Base-by-base conservation (phyloP, 2,329 filamentous ascomycete genomes). In the Fusarium compactum region DNA sequence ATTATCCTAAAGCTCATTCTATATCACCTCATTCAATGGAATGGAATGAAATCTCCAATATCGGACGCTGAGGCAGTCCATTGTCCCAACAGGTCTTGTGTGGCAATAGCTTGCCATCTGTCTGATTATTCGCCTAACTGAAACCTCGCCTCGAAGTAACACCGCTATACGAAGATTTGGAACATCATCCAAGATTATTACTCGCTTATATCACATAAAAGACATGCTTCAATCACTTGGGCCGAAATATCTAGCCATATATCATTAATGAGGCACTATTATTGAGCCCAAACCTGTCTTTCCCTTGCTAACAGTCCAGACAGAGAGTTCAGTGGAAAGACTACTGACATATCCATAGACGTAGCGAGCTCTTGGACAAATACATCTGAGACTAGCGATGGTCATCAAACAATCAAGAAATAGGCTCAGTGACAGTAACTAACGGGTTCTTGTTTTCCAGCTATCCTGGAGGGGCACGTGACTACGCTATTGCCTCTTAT, bases 301-400 rank as follows among this genome's bases (percentile, higher is more conserved):
- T 12, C 27, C 11, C 6, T 29, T n/a, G 9, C 10, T 1, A 38
- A 9, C 5, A 38, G 32, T 18, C 16, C 15, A 8, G 30, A 1
- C 18, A 18, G 8, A 18, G 2, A n/a, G 10, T 6, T 11, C 9
- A 38, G 34, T 38, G 10, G 16, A n/a, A 38, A 38, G 16, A 38
- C 6, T n/a, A 38, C 5, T 38, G 34, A n/a, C 16, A n/a, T 2
- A 11, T 6, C 9, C 18, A 9, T 38, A 38, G 18, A n/a, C n/a
- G 18, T 11, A 18, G 1, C 18, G 10, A 38, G 9, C 18, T 11
- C 9, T n/a, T 11, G 1, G 18, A 0, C 3, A 2, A n/a, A n/a
- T 1, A n/a, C 16, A 34, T 3, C 9, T 10, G 16, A 38, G 18
- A 38, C 5, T n/a, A n/a, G 18, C 34, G 6, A 38, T 11, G 6